Conservation (phyloP, 192 early-diverging fungal genomes). For the Geosiphon pyriformis region DNA sequence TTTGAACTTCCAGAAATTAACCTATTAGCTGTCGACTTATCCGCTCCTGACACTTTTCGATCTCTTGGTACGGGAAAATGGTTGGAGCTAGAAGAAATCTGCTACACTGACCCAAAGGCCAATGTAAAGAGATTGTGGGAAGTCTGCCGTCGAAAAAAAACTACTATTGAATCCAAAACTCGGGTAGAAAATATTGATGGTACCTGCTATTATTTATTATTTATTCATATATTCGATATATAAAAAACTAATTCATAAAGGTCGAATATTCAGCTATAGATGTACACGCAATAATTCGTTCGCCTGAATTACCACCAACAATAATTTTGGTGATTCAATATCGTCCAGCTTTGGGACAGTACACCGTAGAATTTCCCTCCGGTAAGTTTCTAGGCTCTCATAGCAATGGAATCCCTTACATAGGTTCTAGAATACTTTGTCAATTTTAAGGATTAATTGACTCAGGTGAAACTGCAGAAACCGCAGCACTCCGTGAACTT, state of each 20-base stretch:
- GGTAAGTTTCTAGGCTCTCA: conserved; percentile 18
- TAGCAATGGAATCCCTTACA: background rate
- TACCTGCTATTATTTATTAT: no score
- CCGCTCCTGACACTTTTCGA: background rate
- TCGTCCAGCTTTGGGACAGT: conserved; percentile 39
- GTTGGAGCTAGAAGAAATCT: conserved; percentile 36
- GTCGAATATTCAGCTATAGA: no score
- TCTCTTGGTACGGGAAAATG: conserved; percentile 32
- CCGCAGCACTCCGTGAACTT: conserved; percentile 42
- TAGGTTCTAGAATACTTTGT: background rate
- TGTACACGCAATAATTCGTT: conserved; percentile 35
- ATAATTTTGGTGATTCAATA: conserved; percentile 43
- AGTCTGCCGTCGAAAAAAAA: conserved; percentile 27
- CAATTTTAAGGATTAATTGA: conserved; percentile 37
- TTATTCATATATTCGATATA: no score
- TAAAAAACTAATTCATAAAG: no score
- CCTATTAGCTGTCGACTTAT: no score
- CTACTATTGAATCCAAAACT: no score
- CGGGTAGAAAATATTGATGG: conserved; percentile 32
- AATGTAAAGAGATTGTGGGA: conserved; percentile 31
- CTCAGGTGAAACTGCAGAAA: conserved; percentile 27
- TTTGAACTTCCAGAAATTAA: no score
- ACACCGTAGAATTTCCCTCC: conserved; percentile 44
- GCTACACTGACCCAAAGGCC: conserved; percentile 31
- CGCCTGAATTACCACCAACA: conserved; percentile 15